phyloP scores from a whole-genome alignment of 345 rosid species.

The Pelargonium nanum region DNA sequence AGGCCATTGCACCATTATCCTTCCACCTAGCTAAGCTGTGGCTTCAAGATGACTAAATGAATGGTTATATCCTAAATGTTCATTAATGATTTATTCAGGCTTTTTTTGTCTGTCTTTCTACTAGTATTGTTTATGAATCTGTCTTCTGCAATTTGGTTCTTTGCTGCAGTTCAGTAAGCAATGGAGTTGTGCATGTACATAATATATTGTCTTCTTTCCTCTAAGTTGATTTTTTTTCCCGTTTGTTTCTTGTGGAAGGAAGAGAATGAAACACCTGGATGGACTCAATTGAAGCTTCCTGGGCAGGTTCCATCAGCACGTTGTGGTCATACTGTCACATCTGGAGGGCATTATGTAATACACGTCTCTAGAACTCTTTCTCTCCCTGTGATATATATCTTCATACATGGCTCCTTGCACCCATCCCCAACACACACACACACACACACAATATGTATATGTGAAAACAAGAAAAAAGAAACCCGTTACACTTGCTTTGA shows the following conservation, averaged over 20 bases:
- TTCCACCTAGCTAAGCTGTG: not conserved
- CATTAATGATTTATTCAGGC: not conserved
- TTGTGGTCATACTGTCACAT: slow-evolving; percentile 86
- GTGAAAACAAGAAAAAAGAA: not conserved
- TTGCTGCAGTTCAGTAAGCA: not conserved
- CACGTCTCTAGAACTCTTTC: slow-evolving; percentile 16
- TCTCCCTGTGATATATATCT: slow-evolving; percentile 2
- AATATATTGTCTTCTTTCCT: slow-evolving; percentile 9
- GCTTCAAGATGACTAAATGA: not conserved
- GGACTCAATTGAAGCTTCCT: slow-evolving; percentile 99
- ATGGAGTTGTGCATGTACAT: not conserved
- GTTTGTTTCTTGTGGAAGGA: slow-evolving; percentile 65
- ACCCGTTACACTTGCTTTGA: not conserved
- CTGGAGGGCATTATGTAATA: slow-evolving; percentile 86
- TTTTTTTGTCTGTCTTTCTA: not conserved
- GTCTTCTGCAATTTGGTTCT: not conserved
- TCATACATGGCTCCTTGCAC: not conserved
- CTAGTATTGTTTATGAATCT: not conserved
- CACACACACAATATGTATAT: not conserved
- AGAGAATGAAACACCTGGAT: slow-evolving; percentile 93
- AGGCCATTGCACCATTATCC: not conserved
- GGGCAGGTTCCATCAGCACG: slow-evolving; percentile 94
- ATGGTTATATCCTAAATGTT: too few species aligned
- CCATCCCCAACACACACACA: not conserved
- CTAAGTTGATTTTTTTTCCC: slow-evolving; percentile 19